These are phyloP conservation scores for Cryphonectria parasitica DNA, from an alignment of 2,329 filamentous ascomycete genomes.

Conservation along the genomic window DNA sequence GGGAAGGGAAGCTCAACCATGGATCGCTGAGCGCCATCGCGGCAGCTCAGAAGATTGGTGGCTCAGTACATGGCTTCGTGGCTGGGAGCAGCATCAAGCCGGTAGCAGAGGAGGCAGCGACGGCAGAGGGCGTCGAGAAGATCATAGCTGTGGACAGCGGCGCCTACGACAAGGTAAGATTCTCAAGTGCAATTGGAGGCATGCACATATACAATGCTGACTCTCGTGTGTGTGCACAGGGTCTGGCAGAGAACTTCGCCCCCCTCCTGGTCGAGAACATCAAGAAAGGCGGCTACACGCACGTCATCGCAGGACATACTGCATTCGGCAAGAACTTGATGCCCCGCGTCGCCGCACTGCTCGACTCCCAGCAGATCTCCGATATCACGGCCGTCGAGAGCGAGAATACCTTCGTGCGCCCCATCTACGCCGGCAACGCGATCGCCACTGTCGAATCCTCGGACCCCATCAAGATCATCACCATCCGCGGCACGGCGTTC, in stretches of 20 bases:
- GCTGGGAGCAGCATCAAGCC: constrained; percentile 78
- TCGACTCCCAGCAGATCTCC: constrained; percentile 92
- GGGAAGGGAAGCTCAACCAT: constrained; percentile 81
- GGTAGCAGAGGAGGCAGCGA: constrained; percentile 82
- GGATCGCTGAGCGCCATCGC: constrained; percentile 84
- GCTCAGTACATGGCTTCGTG: constrained; percentile 82
- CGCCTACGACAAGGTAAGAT: constrained; percentile 82
- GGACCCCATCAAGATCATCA: constrained; percentile 85
- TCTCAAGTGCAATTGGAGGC: background rate
- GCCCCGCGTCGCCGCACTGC: constrained; percentile 85
- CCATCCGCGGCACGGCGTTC: constrained; percentile 92
- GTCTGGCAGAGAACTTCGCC: constrained; percentile 92
- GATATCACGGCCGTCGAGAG: constrained; percentile 86
- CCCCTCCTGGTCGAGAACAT: constrained; percentile 93
- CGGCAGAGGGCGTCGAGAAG: constrained; percentile 89
- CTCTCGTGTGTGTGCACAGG: constrained; percentile 52
- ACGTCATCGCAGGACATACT: constrained; percentile 87
- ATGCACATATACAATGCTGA: constrained; percentile 9
- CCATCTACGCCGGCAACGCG: constrained; percentile 97
- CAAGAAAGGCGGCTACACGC: constrained; percentile 91
- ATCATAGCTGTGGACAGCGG: constrained; percentile 85
- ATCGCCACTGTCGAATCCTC: constrained; percentile 93
- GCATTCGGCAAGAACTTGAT: constrained; percentile 96
- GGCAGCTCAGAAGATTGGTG: constrained; percentile 85
- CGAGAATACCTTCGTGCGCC: constrained; percentile 93